Evolutionary conservation across 1,284 basidiomycete species (phyloP), one percentile per base, ranked within the genome.

Genomic region (Ustilago lituana): DNA sequence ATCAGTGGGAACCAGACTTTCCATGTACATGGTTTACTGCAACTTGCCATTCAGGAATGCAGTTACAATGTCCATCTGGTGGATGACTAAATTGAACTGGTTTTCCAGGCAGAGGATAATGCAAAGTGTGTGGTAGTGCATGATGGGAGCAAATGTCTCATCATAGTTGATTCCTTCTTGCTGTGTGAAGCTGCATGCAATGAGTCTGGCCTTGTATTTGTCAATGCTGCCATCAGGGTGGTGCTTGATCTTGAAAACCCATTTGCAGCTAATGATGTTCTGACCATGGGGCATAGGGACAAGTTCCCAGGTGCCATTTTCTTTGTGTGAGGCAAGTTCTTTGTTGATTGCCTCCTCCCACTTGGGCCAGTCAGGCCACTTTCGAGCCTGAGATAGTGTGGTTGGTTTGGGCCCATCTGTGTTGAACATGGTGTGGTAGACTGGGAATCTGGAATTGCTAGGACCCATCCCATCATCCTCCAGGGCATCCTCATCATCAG

Each of bases 41-140:
- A 75, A 12, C 79, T 75, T 6, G 81, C 82, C 0, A 85, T 80
- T 0, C 84, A 1, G 84, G 72, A 48, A 78, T 85, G 0, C 83
- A 85, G 27, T 86, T 76, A 19, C 82, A 78, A 59, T 84, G 86
- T 56, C 87, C 83, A 1, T 84, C 38, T 0, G 2, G 85, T 86
- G 27, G 6, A 12, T 29, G 6, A 29, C 12, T 6, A 29, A 12
- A 29, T 29, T 12, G 12, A 7, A 12, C 12, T 29, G 27, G 27
- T 29, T 29, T 12, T 7, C 12, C 6, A 29, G 27, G 27, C 12
- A 7, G 6, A 29, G 27, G 27, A 29, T 29, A 12, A 29, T 29
- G 12, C 27, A 29, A 29, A 29, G 27, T 6, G 27, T 29, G 12
- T 29, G 27, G 12, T 7, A 29, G 6, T 12, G 6, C 27, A 29